Evolutionary conservation across 1,139 yeast species (phyloP).

Genomic region (Debaryomycetaceae sp.): DNA sequence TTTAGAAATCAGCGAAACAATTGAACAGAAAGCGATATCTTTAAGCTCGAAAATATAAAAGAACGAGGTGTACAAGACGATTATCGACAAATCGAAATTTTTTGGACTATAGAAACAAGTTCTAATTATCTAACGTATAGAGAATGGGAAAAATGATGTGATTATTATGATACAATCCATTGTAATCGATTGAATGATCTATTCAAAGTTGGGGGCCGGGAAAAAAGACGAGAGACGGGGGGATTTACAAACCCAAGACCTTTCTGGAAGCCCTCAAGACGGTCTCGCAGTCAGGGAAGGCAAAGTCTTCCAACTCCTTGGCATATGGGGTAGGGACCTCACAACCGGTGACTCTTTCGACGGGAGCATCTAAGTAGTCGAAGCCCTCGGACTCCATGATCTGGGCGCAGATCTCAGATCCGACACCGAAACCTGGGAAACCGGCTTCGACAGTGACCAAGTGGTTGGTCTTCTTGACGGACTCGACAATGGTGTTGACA

Average conservation of each 20-base stretch:
- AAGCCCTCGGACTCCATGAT: conserved; percentile 98
- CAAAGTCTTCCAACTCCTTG: conserved; percentile 92
- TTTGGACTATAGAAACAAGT: not conserved
- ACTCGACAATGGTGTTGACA: conserved; percentile 75
- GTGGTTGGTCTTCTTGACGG: conserved; percentile 96
- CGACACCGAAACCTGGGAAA: conserved; percentile 98
- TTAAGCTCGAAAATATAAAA: too few relatives aligned
- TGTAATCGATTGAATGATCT: not conserved
- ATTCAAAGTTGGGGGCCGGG: not conserved
- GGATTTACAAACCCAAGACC: conserved; percentile 64
- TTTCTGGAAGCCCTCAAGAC: conserved; percentile 89
- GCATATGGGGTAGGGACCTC: conserved; percentile 99
- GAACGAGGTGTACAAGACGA: too few relatives aligned
- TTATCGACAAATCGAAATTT: not conserved
- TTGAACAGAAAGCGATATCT: too few relatives aligned
- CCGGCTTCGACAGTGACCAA: conserved; percentile 95
- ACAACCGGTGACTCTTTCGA: conserved; percentile 98
- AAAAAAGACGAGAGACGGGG: not conserved
- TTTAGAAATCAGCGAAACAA: too few relatives aligned
- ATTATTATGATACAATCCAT: conserved; percentile 4
- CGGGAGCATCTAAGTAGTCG: conserved; percentile 98
- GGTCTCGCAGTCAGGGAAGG: conserved; percentile 95
- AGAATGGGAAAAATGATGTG: not conserved
- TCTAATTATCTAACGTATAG: not conserved
- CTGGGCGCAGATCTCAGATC: conserved; percentile 97